Conservation (phyloP, 306 rosid genomes). For the Hippophae gyantsensis region DNA sequence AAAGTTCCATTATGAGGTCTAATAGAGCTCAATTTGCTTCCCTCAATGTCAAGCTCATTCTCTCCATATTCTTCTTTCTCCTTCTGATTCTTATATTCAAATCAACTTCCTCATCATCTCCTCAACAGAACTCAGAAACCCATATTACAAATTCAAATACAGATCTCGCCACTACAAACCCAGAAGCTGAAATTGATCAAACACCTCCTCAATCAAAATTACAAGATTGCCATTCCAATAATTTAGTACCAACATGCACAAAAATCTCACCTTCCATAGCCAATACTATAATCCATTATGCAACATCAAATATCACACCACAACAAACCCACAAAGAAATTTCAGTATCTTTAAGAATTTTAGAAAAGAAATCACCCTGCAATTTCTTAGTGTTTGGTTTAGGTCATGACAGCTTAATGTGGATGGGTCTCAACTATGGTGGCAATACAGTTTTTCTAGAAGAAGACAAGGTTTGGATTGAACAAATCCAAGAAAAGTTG, state of each 20-base stretch:
- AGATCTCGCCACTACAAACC: neutral
- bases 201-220: too few species aligned
- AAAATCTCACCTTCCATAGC: constrained; percentile 64
- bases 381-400: constrained; percentile 81
- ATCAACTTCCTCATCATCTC: constrained; percentile 35
- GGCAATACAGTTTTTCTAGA: constrained; percentile 83
- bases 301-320: constrained; percentile 72
- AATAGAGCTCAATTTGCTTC: constrained; percentile 16
- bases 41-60: constrained; percentile 45
- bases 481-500: constrained; percentile 33
- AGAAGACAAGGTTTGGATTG: constrained; percentile 73
- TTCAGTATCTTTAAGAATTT: constrained; percentile 55
- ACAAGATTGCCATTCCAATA: constrained; percentile 5
- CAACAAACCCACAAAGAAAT: constrained; percentile 69
- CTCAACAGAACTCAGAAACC: constrained; percentile 18
- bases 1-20: constrained; percentile 27
- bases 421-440: constrained; percentile 79
- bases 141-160: constrained; percentile 24
- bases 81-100: constrained; percentile 38
- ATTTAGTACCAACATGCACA: constrained; percentile 35
- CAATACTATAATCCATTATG: constrained; percentile 73
- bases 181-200: neutral
- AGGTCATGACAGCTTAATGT: constrained; percentile 91
- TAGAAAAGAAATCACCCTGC: constrained; percentile 66
- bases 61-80: constrained; percentile 26